Base-by-base conservation (phyloP, 2,329 filamentous ascomycete species). In the Aphanoascus verrucosus region DNA sequence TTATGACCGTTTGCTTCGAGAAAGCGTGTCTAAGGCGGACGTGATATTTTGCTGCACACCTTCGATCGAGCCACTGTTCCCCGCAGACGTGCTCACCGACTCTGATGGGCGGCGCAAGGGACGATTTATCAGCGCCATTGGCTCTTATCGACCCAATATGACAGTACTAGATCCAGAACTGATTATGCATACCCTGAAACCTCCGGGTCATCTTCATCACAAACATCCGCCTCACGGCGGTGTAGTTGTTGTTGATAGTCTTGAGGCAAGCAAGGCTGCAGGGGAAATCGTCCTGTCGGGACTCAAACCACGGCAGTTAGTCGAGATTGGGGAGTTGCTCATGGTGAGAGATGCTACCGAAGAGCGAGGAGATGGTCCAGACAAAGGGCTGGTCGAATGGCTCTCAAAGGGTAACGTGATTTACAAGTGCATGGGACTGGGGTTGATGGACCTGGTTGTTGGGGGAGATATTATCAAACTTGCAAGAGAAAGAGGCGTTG, bases 31-130 rank as follows among this genome's bases (percentile, higher is more conserved):
- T 37, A 80, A 79, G 7, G 81, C 86, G 0, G 87, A 93, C 62
- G 84, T 86, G 8, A 85, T 97, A 37, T 93, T 94, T 71, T 91
- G 88, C 71, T 94, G 88, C 59, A 95, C 89, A 1, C 88, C 90
- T 0, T 85, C 83, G 0, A 78, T 76, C 0, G 74, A 78, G 34
- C 85, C 86, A 1, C 72, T 96, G 1, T 97, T 96, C 64, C 85
- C 90, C 0, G 74, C 77, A 0, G 70, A 77, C 9, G 82, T 86
- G 56, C 74, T 96, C 49, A 94, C 86, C 0, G 38, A 34, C 14
- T 62, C 64, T 15, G 71, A 74, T 55, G 72, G 70, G 6, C 66
- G 70, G 7, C 66, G 65, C 37, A 74, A 74, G 56, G 73, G 72
- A 2, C 62, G 72, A 8, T 65, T 72, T 41, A 66, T 75, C 56